Conservation (phyloP, 331 rosid genomes). For the Telfairia occidentalis region DNA sequence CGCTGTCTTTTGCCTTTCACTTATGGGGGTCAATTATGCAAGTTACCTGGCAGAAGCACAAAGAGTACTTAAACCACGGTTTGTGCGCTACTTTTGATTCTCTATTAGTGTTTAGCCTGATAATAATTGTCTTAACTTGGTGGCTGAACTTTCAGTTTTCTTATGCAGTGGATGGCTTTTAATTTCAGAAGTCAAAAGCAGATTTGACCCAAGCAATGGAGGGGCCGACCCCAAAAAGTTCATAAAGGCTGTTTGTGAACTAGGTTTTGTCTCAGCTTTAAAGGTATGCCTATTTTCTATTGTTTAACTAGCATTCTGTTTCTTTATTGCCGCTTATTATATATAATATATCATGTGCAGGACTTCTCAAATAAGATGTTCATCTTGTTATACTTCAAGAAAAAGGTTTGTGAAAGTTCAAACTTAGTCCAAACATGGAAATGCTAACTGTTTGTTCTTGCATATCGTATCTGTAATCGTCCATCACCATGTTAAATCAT, state of each 20-base stretch:
- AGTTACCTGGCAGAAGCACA: slow-evolving; percentile 62
- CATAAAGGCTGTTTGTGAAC: slow-evolving; percentile 47
- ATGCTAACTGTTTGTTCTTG: background rate
- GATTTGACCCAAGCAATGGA: slow-evolving; percentile 76
- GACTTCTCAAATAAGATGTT: slow-evolving; percentile 92
- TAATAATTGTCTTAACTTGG: background rate
- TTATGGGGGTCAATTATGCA: slow-evolving; percentile 77
- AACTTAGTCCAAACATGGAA: slow-evolving; percentile 3
- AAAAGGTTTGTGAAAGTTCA: slow-evolving; percentile 39
- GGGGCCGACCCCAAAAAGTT: slow-evolving; percentile 81
- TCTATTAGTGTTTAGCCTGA: background rate
- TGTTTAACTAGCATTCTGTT: background rate
- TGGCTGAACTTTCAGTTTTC: slow-evolving; percentile 19
- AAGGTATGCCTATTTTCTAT: slow-evolving; percentile 31
- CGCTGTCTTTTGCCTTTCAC: slow-evolving; percentile 77
- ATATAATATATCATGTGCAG: slow-evolving; percentile 33
- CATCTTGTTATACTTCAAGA: slow-evolving; percentile 62
- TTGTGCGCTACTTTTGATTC: slow-evolving; percentile 4
- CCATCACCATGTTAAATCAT: background rate
- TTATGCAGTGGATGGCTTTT: slow-evolving; percentile 70
- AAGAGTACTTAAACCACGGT: slow-evolving; percentile 79
- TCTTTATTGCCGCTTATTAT: slow-evolving; percentile 23
- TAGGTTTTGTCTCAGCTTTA: slow-evolving; percentile 52
- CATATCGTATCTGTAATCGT: background rate
- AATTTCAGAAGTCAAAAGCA: slow-evolving; percentile 92